A percentile compares a stretch with the other conserved stretches of the same genome.
These are phyloP conservation scores for Rhododendron mucronatum DNA, from an alignment of 148 eudicot species.

Conservation along the genomic window DNA sequence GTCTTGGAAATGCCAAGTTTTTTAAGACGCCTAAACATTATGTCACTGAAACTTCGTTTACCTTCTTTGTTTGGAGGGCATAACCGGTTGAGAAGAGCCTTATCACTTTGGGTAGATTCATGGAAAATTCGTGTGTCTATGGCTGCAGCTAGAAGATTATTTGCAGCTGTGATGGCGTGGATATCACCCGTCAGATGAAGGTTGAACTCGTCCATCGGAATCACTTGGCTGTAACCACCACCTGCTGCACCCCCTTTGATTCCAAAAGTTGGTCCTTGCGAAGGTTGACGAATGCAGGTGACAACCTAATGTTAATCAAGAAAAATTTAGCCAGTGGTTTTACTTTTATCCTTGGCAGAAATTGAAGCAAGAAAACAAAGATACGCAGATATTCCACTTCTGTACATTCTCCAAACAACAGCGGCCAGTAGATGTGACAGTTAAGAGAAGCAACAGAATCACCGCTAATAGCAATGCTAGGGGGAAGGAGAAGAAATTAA, in stretches of 20 bases:
- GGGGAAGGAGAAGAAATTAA: neutral
- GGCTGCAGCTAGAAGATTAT: constrained; percentile 98
- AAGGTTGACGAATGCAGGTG: constrained; percentile 95
- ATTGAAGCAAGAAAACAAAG: neutral
- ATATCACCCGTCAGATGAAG: constrained; percentile 97
- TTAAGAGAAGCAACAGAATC: neutral
- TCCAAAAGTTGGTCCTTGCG: constrained; percentile 99
- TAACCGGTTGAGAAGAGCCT: constrained; percentile 81
- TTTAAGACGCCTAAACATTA: constrained; percentile 82
- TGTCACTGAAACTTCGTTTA: constrained; percentile 60
- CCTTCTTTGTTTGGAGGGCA: constrained; percentile 93
- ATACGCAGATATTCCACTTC: neutral
- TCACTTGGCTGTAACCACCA: constrained; percentile 98
- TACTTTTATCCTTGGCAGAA: neutral
- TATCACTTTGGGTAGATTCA: constrained; percentile 85
- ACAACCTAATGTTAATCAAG: constrained; percentile 55
- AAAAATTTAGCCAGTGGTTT: constrained; percentile 5
- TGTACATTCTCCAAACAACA: neutral
- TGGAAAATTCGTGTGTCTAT: constrained; percentile 94
- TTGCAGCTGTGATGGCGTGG: constrained; percentile 98
- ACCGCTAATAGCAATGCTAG: neutral
- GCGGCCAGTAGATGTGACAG: neutral
- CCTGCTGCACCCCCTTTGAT: constrained; percentile 99
- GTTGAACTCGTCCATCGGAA: constrained; percentile 99
- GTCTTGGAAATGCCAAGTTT: constrained; percentile 86